phyloP scores from a whole-genome alignment of 345 rosid species.

The Jatropha curcas region DNA sequence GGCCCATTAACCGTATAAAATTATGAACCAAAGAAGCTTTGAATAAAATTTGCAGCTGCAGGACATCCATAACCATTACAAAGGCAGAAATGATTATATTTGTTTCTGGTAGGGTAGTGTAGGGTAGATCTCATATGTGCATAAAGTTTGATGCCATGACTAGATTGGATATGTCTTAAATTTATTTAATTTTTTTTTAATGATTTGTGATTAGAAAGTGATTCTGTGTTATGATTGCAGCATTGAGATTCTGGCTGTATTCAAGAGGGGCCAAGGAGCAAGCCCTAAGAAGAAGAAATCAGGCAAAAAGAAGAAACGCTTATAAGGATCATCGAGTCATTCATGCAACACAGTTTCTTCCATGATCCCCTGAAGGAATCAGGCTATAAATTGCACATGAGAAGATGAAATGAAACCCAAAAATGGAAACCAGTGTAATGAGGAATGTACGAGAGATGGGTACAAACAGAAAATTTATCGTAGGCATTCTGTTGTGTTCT shows the following conservation, averaged over 20 bases:
- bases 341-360: background rate
- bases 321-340: background rate
- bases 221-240: constrained; percentile 41
- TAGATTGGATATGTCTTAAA: background rate
- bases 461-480: background rate
- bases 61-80: background rate
- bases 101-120: too few species aligned
- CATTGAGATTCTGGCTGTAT: constrained; percentile 80
- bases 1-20: background rate
- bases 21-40: background rate
- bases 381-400: constrained; percentile 1
- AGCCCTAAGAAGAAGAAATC: constrained; percentile 55
- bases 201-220: background rate
- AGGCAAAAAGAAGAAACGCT: constrained; percentile 43
- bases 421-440: background rate
- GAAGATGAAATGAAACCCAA: constrained; percentile 5
- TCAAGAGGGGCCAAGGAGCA: constrained; percentile 51
- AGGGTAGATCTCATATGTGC: background rate
- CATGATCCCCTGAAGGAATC: background rate
- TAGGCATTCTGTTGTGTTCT: background rate
- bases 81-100: background rate
- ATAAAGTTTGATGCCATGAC: background rate
- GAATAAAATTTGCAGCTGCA: background rate
- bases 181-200: background rate
- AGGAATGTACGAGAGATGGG: background rate